Evolutionary conservation across 1,284 basidiomycete genomes (phyloP).

Genomic region (Wolfiporia cocos): DNA sequence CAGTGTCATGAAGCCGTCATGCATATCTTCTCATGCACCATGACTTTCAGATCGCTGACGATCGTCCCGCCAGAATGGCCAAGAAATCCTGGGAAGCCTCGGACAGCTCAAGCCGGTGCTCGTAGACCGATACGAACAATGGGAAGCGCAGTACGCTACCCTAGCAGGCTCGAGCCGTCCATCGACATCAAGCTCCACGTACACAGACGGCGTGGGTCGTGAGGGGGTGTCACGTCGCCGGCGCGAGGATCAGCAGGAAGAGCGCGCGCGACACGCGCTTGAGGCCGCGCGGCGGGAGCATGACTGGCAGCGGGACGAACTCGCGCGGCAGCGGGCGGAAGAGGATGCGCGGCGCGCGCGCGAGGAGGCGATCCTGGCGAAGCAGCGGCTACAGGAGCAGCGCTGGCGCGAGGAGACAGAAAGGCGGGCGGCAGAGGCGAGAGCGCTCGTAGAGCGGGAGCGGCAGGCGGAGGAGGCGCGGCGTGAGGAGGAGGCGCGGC

Average conservation of each 20-base stretch:
- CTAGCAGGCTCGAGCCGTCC: conserved; percentile 14
- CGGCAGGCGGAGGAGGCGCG: conserved; percentile 15
- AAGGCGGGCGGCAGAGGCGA: conserved; percentile 18
- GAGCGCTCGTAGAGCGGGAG: conserved; percentile 22
- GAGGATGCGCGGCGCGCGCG: conserved; percentile 17
- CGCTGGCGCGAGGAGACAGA: conserved; percentile 17
- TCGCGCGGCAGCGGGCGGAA: conserved; percentile 18
- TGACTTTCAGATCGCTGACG: conserved; percentile 2
- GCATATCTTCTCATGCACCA: too few species aligned
- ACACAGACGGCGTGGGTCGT: conserved; percentile 12
- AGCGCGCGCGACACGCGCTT: conserved; percentile 30
- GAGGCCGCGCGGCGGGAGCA: conserved; percentile 33
- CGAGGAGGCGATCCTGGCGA: conserved; percentile 16
- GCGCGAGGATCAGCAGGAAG: conserved; percentile 26
- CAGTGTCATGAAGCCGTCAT: too few species aligned
- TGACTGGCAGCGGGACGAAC: conserved; percentile 22
- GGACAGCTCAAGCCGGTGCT: conserved; percentile 30
- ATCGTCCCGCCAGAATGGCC: conserved; percentile 48
- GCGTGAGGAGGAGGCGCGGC: conserved; percentile 22
- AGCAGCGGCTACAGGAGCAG: conserved; percentile 16
- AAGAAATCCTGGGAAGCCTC: conserved; percentile 48
- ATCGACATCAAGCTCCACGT: conserved; percentile 12
- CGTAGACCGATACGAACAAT: conserved; percentile 31
- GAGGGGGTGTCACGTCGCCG: conserved; percentile 16
- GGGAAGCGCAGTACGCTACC: conserved; percentile 15